Base-by-base conservation (phyloP, 2,329 filamentous ascomycete genomes). In the Aaosphaeria arxii region DNA sequence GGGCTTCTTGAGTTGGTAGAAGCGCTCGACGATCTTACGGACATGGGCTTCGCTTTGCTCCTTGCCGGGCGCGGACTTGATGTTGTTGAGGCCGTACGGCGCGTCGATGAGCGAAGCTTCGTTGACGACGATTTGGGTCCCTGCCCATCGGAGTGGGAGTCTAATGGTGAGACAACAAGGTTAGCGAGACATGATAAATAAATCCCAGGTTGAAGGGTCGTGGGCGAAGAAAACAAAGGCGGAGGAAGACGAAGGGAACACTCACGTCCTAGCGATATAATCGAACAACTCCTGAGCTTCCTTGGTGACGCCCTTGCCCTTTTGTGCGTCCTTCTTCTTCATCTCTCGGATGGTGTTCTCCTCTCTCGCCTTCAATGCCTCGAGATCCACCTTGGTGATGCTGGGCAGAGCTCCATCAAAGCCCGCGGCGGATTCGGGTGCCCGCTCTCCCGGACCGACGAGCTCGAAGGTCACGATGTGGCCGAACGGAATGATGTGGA, bases 201-300 rank as follows among this genome's bases (percentile, higher is more conserved):
- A 36, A 36, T n/a, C n/a, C 33, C 33, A n/a, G 33, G 17, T 24
- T 24, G 17, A 24, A 24, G 17, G 17, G 17, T 24, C 30, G 30
- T 32, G 28, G 5, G 9, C 3, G 3, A 24, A 24, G 39, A 6
- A 32, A 7, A 41, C 7, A 32, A 5, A 30, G 36, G 5, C 13
- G 40, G 36, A 7, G 35, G 17, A 9, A 38, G 17, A 24, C 17
- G 17, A 24, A 24, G 17, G 17, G 17, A 24, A 24, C 17, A 64
- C 74, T 53, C 61, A 83, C 66, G 81, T 82, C 57, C 80, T 76
- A 51, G 76, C 77, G 46, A 86, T 75, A 7, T 78, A 76, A 70
- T 86, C 82, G 57, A 83, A 86, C 11, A 86, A 71, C 46, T 83
- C 82, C 66, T 86, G 83, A 29, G 78, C 83, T 53, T 84, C 82